Evolutionary conservation across 768 basidiomycete genomes (phyloP), one percentile per base, ranked within the genome.

Genomic region (Panus rudis): DNA sequence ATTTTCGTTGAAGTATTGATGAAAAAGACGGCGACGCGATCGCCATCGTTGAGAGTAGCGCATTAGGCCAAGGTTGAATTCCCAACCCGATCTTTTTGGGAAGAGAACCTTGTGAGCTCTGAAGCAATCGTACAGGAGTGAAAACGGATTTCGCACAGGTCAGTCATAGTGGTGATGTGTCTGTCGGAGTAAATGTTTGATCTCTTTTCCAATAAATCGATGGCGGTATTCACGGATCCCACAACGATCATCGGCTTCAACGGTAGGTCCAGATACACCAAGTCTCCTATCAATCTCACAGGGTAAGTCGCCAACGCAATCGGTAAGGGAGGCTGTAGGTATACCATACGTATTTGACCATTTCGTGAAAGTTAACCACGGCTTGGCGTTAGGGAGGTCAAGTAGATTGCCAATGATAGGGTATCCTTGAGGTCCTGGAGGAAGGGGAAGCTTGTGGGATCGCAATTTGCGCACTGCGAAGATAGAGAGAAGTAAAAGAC

Each of bases 351-450:
- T 27, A 28, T 42, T 16, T 11, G 11, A 23, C 56, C 53, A 55
- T 20, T 24, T 13, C 5, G 20, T 41, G 42, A 46, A 58, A 19
- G 44, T 51, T 37, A 42, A 31, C 37, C 46, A 55, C 17, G 41
- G 40, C 6, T 48, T 27, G 6, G 37, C 27, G 8, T 23, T 45
- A 3, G 56, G 56, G 17, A 57, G 20, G 17, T 57, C 47, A 8
- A 46, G 27, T 21, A 53, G 27, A 41, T 58, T 58, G 14, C 57
- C 57, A 19, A 58, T 46, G 34, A 57, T 14, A 12, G 56, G 53
- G 20, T 50, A 45, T 20, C 42, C 35, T 31, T 47, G 52, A 6
- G 57, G 57, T 14, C 57, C 57, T 2, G 57, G 57, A 8, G 53
- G 57, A 25, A 47, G 41, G n/a, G 42, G 46, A 13, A 38, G 35